Evolutionary conservation across 805 yeast genomes (phyloP), one percentile per base, ranked within the genome.

Genomic region (Yamadazyma laniorum): DNA sequence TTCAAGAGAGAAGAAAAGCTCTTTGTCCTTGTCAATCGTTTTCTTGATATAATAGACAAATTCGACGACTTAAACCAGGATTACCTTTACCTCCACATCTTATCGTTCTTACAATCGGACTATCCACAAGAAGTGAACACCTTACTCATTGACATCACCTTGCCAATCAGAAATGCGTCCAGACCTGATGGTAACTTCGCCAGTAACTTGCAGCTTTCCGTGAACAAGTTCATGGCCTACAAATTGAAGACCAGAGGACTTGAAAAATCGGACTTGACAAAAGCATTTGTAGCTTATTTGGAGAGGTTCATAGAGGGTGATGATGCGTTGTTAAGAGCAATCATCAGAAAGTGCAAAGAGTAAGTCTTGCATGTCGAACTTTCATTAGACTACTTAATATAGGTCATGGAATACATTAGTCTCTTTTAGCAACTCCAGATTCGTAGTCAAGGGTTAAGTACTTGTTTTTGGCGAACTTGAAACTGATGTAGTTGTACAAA

Each of bases 51-150:
- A n/a, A 70, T 90, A 50, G 91, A 84, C 55, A 64, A 75, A 46
- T 90, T 84, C 61, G 72, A 70, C 3, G 81, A 76, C 41, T 70
- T 91, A 52, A 82, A 86, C 53, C 75, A 91, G 56, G 72, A 65
- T 17, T 74, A 87, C 55, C 65, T 90, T 50, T 70, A 79, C 45
- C 71, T 69, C 41, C 93, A 86, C 57, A 73, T 87, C 7, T 60
- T 86, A 25, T 67, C 70, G 35, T 74, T 70, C 51, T 61, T 85
- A 47, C 70, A 71, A 47, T 14, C 36, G 7, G 64, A 69, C 25
- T 67, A 64, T 39, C 61, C 71, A 12, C 46, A 61, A 5, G 67
- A 67, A 41, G 49, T 62, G 4, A 66, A 70, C 40, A 65, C 77
- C 16, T 43, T 74, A 23, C 44, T 72, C 25, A 55, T 76, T 37